phyloP scores from a whole-genome alignment of 768 basidiomycete species.

The Lyophyllum semitale region DNA sequence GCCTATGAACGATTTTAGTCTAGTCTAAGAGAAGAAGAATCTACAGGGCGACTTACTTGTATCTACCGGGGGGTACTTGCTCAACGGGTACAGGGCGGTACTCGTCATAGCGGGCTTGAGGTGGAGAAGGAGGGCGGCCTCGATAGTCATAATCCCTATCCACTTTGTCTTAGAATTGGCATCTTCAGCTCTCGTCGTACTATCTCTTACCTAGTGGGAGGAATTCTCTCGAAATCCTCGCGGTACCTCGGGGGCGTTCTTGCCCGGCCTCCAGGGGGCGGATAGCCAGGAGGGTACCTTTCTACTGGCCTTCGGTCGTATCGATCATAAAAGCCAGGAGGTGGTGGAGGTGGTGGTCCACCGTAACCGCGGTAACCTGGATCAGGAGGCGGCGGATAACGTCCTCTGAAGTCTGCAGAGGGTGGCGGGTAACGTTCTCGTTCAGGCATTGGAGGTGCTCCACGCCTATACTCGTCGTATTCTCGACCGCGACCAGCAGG shows the following conservation, averaged over 20 bases:
- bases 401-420: conserved; percentile 54
- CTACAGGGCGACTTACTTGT: conserved; percentile 33
- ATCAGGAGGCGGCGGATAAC: conserved; percentile 57
- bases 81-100: conserved; percentile 51
- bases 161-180: neutral
- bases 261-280: conserved; percentile 56
- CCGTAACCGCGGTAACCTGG: conserved; percentile 56
- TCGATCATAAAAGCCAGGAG: conserved; percentile 58
- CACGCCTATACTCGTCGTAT: conserved; percentile 68
- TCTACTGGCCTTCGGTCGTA: conserved; percentile 60
- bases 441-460: conserved; percentile 41
- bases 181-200: neutral
- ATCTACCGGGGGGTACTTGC: conserved; percentile 46
- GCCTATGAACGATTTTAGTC: conserved; percentile 35
- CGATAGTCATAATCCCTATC: conserved; percentile 61
- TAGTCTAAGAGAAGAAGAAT: neutral
- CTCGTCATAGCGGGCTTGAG: conserved; percentile 53
- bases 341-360: conserved; percentile 49
- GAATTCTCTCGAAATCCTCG: conserved; percentile 65
- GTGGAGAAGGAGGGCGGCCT: conserved; percentile 55
- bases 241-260: conserved; percentile 59
- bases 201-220: conserved; percentile 56
- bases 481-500: conserved; percentile 59
- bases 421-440: conserved; percentile 58
- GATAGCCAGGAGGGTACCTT: conserved; percentile 41